These are phyloP conservation scores for Biscogniauxia sp. DNA, from an alignment of 2,329 filamentous ascomycete species.

Conservation along the genomic window DNA sequence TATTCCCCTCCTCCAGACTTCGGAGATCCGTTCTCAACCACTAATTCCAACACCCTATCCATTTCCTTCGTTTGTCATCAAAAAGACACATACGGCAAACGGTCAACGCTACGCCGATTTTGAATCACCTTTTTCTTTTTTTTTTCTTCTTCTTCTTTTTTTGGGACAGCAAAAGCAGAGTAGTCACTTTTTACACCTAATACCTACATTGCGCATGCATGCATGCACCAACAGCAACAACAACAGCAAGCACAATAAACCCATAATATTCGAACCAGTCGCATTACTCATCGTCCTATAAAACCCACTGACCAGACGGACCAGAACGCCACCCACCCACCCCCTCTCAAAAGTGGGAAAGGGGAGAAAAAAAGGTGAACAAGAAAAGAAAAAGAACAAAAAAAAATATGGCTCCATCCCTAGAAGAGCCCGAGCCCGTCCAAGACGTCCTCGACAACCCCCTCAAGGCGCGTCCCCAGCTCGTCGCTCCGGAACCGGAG, in stretches of 20 bases:
- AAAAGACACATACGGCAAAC: not conserved
- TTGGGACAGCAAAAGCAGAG: not conserved
- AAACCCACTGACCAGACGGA: no score
- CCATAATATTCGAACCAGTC: no score
- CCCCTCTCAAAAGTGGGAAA: not conserved
- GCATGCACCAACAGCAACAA: no score
- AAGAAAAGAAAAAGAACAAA: not conserved
- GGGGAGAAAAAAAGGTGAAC: not conserved
- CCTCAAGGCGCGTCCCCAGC: conserved; percentile 73
- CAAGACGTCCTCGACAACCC: conserved; percentile 73
- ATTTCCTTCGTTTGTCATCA: not conserved
- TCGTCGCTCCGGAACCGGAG: conserved; percentile 93
- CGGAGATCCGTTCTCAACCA: not conserved
- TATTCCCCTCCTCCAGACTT: not conserved
- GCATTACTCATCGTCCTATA: no score
- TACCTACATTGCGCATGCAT: not conserved
- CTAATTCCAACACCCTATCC: not conserved
- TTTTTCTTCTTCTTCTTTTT: no score
- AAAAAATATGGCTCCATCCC: conserved; percentile 80
- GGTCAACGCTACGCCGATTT: not conserved
- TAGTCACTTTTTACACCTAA: not conserved
- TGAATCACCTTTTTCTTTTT: not conserved
- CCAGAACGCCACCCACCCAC: no score
- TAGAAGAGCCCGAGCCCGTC: conserved; percentile 67
- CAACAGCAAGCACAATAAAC: no score